These are phyloP conservation scores for Arthrinium puccinioides DNA, from an alignment of 2,329 filamentous ascomycete species.

Conservation along the genomic window DNA sequence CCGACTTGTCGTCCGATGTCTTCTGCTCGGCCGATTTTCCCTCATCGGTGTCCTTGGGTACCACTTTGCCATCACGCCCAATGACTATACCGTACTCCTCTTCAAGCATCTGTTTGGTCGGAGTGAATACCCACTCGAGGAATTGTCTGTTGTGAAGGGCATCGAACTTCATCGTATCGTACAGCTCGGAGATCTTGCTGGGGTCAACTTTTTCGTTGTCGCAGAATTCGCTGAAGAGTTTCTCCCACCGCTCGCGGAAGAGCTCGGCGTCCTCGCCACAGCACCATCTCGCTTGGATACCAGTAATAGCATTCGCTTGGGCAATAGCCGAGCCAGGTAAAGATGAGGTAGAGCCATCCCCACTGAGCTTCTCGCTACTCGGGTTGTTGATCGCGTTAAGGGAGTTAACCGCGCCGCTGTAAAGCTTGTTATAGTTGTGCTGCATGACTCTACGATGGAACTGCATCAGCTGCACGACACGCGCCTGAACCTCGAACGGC, in stretches of 20 bases:
- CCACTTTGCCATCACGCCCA: conserved; percentile 30
- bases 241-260: conserved; percentile 97
- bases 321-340: conserved; percentile 41
- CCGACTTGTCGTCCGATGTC: conserved; percentile 30
- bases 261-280: conserved; percentile 91
- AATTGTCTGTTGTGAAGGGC: conserved; percentile 95
- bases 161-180: conserved; percentile 99
- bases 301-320: conserved; percentile 55
- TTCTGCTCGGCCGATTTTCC: conserved; percentile 15
- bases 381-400: conserved; percentile 50
- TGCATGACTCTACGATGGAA: conserved; percentile 95
- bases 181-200: conserved; percentile 96
- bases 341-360: conserved; percentile 33
- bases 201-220: conserved; percentile 97
- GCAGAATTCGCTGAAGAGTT: conserved; percentile 92
- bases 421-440: conserved; percentile 79
- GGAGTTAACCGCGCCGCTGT: conserved; percentile 57
- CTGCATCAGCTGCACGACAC: conserved; percentile 94
- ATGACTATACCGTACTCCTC: conserved; percentile 51
- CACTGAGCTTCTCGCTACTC: conserved; percentile 35
- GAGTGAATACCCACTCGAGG: conserved; percentile 94
- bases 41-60: conserved; percentile 32
- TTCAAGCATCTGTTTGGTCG: conserved; percentile 68
- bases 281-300: conserved; percentile 89
- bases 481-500: conserved; percentile 83